Conservation (phyloP, 257 asterid genomes). For the Ophiorrhiza pumila region DNA sequence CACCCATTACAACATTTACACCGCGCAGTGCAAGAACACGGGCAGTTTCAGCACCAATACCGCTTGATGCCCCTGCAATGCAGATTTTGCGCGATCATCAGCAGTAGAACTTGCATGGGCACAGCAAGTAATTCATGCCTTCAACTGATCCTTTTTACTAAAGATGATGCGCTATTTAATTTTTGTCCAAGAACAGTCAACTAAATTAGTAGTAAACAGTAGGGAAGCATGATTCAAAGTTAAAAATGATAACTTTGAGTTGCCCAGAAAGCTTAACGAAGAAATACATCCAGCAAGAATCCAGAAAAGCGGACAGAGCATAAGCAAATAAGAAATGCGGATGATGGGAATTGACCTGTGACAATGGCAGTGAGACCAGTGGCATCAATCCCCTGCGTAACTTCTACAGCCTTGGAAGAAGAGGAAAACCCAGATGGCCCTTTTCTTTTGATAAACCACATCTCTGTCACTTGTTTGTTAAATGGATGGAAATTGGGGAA, state of each 20-base stretch:
- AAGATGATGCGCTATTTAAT: neutral
- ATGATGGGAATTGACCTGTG: constrained; percentile 40
- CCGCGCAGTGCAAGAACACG: constrained; percentile 91
- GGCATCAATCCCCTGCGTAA: constrained; percentile 67
- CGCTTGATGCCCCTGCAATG: constrained; percentile 79
- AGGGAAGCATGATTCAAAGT: neutral
- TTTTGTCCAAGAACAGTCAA: too few species aligned
- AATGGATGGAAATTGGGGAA: too few species aligned
- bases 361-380: constrained; percentile 87
- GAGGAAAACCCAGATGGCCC: constrained; percentile 66
- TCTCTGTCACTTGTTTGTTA: constrained; percentile 10
- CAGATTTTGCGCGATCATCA: neutral
- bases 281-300: neutral
- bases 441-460: constrained; percentile 49
- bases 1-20: constrained; percentile 68
- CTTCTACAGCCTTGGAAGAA: constrained; percentile 70
- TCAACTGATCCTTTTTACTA: neutral
- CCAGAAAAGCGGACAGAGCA: too few species aligned
- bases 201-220: neutral
- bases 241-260: neutral
- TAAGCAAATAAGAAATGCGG: neutral
- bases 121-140: neutral
- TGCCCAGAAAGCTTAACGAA: neutral
- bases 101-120: neutral
- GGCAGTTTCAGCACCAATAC: constrained; percentile 83